Base-by-base conservation (phyloP, 1,284 basidiomycete genomes). In the Ustilago nuda region DNA sequence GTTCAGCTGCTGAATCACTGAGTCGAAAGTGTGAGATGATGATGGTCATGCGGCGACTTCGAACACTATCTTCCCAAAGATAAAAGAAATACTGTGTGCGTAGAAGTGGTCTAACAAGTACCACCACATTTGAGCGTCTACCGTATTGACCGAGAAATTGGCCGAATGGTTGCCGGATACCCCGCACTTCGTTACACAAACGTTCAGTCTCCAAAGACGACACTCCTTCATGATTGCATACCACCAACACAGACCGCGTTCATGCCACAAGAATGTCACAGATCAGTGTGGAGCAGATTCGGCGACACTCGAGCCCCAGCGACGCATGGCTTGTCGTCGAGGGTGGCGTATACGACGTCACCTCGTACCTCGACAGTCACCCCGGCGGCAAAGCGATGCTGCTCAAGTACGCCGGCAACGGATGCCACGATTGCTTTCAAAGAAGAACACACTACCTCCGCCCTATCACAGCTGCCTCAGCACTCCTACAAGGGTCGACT, bases 341-440 rank as follows among this genome's bases (percentile, higher is more conserved):
- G 54, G 78, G 80, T 45, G 58, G 66, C 43, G 81, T 81, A 12
- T 82, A 81, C 66, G 80, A 82, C 30, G 15, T 95, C 66, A 94
- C 94, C 3, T 91, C 92, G 12, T 95, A 95, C 84, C 86, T 95
- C 51, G 87, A 87, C 27, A 80, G 91, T 65, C 93, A 94, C 78
- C 93, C 93, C 1, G 94, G 93, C 52, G 94, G 93, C 8, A 86
- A 90, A 33, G 88, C 89, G 57, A 91, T 93, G 78, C 91, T 94
- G 72, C 83, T 94, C 32, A 91, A 90, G 78, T 92, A 93, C 79
- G 92, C 90, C 11, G 92, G 93, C n/a, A 89, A 88, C 68, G 92
- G 92, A 94, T 85, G 92, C 91, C 32, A 94, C 92, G 87, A 88
- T 70, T 78, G 88, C 86, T 11, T 32, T 41, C 19, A 95, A 98